Conservation (phyloP, 257 asterid genomes). For the Salvia hispanica region DNA sequence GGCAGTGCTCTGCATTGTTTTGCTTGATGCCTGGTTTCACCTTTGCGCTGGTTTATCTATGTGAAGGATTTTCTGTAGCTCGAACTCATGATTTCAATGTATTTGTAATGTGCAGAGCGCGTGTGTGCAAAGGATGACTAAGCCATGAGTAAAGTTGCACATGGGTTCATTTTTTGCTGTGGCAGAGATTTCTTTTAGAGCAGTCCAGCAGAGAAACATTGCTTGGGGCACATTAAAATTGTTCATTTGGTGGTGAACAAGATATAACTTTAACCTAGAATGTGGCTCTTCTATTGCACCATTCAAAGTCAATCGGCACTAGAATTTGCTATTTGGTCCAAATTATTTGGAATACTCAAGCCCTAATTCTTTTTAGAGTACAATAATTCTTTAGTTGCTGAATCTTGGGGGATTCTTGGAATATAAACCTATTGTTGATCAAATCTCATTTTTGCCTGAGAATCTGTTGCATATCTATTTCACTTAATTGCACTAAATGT, state of each 20-base stretch:
- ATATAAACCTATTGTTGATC: slow-evolving; percentile 28
- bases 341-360: slow-evolving; percentile 22
- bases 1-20: slow-evolving; percentile 1
- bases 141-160: slow-evolving; percentile 18
- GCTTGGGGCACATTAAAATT: slow-evolving; percentile 15
- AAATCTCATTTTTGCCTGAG: slow-evolving; percentile 1
- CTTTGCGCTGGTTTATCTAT: not conserved
- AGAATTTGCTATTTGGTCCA: slow-evolving; percentile 22
- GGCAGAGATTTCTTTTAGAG: slow-evolving; percentile 29
- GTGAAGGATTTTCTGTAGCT: slow-evolving; percentile 20
- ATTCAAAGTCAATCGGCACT: slow-evolving; percentile 20
- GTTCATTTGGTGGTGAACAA: slow-evolving; percentile 6
- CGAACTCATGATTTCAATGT: slow-evolving; percentile 17
- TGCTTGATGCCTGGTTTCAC: not conserved
- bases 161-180: slow-evolving; percentile 26
- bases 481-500: too few relatives aligned
- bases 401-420: slow-evolving; percentile 23
- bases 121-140: slow-evolving; percentile 63
- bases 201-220: slow-evolving; percentile 23
- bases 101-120: slow-evolving; percentile 58
- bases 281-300: slow-evolving; percentile 18
- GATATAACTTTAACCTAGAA: not conserved
- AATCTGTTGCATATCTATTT: not conserved
- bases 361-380: slow-evolving; percentile 32
- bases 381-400: slow-evolving; percentile 31